A percentile compares a stretch with the other conserved stretches of the same genome.
Evolutionary conservation across 768 basidiomycete genomes (phyloP).

Genomic region (Leccinum olivaceopallidum): DNA sequence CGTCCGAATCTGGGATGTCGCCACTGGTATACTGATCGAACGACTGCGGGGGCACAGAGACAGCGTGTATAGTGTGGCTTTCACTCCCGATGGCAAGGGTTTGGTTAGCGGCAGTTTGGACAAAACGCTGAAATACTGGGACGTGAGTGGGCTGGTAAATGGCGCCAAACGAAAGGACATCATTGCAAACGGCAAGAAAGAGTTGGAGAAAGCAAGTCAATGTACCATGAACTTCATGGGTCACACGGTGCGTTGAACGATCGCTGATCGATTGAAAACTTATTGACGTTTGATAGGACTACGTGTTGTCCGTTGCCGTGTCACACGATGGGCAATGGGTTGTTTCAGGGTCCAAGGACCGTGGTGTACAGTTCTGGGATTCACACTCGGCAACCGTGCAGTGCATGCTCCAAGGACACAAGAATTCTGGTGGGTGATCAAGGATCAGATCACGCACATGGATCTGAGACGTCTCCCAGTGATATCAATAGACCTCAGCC

Average conservation of each 20-base stretch:
- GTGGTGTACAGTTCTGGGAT: slow-evolving; percentile 95
- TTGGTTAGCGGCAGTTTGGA: slow-evolving; percentile 92
- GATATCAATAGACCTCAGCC: slow-evolving; percentile 71
- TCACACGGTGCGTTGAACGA: slow-evolving; percentile 64
- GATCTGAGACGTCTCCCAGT: slow-evolving; percentile 38
- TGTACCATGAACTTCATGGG: slow-evolving; percentile 88
- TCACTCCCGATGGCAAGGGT: slow-evolving; percentile 87
- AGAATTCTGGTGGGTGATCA: slow-evolving; percentile 60
- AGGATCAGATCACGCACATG: neutral
- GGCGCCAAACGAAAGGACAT: slow-evolving; percentile 35
- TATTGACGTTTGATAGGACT: slow-evolving; percentile 46
- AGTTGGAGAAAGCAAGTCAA: slow-evolving; percentile 47
- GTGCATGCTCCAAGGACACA: slow-evolving; percentile 83
- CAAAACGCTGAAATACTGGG: slow-evolving; percentile 88
- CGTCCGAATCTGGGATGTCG: slow-evolving; percentile 80
- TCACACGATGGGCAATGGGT: slow-evolving; percentile 94
- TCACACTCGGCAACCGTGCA: slow-evolving; percentile 77
- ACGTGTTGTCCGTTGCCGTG: slow-evolving; percentile 73
- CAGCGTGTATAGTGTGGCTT: slow-evolving; percentile 87
- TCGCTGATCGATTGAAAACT: neutral
- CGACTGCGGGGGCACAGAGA: slow-evolving; percentile 77
- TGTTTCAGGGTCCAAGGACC: slow-evolving; percentile 94
- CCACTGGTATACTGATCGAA: slow-evolving; percentile 65
- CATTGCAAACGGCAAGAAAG: slow-evolving; percentile 47
- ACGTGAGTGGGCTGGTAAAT: slow-evolving; percentile 47